Evolutionary conservation across 179 eudicot genomes (phyloP), one percentile per base, ranked within the genome.

Genomic region (Beta corolliflora): DNA sequence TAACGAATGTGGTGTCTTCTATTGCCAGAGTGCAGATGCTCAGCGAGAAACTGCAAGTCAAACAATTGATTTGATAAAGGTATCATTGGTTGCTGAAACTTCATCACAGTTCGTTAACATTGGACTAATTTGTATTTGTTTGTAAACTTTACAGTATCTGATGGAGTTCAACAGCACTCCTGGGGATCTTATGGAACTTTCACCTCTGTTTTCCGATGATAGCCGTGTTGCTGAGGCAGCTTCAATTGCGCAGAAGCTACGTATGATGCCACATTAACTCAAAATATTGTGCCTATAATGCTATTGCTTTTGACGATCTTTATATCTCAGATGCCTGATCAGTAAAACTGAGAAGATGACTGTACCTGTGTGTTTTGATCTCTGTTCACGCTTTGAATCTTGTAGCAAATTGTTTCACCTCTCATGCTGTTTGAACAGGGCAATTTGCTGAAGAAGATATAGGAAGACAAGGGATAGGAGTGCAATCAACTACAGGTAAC

Each of bases 141-240:
- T 70, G 25, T 54, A 44, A 77, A 79, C 44, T 82, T 23, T 86
- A 85, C 91, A 97, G 99, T 97, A 97, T 85, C 78, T 97, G 91
- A 97, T 97, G 99, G 99, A 97, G 91, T 97, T 97, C 82, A 97
- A 97, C 88, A 88, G 99, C 86, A 97, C 97, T 79, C 97, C 98
- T 29, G 99, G 99, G 50, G 99, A 97, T 86, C 91, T 97, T 21
- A 93, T 97, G 98, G 99, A 97, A 84, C 95, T 97, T 76, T 97
- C 99, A 67, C 93, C 99, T 73, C 84, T 97, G 68, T 97, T 97
- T 85, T 97, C 99, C 65, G 99, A 97, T 85, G 98, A 97, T 80
- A 94, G 97, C 82, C 99, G 97, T 81, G 99, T 97, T 83, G 98
- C 99, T 54, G 99, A 97, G 86, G 99, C 99, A 63, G 99, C 99